A percentile compares a stretch with the other conserved stretches of the same genome.
Evolutionary conservation across 495 filamentous ascomycete species (phyloP).

Genomic region (Daldinia concentrica): DNA sequence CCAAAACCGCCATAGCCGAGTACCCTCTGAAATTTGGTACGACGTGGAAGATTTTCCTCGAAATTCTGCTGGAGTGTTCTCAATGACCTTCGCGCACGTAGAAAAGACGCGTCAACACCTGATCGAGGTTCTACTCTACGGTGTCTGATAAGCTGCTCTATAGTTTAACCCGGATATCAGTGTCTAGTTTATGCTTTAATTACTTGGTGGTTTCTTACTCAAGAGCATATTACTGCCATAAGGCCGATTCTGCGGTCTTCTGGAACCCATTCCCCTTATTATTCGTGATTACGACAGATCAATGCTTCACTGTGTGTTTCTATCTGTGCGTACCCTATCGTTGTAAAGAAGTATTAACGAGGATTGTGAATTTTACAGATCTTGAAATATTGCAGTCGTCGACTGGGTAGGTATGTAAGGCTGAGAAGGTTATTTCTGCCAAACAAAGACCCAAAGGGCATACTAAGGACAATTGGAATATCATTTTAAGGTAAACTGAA

Average conservation of each 20-base stretch:
- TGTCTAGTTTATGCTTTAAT: background rate
- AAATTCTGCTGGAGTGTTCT: background rate
- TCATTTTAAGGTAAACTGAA: background rate
- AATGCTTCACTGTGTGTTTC: background rate
- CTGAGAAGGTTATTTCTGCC: background rate
- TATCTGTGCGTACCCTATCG: background rate
- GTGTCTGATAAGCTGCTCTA: background rate
- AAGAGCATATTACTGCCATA: background rate
- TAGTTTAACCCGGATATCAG: background rate
- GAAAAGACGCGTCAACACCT: background rate
- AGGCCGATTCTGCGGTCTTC: background rate
- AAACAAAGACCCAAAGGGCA: background rate
- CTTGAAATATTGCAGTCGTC: background rate
- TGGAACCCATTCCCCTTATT: background rate
- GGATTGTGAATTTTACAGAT: background rate
- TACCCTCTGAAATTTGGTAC: slow-evolving; percentile 2
- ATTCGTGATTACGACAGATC: background rate
- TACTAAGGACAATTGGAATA: background rate
- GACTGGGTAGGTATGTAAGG: background rate
- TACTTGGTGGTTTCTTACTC: background rate
- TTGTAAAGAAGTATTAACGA: background rate
- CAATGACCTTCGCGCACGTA: background rate
- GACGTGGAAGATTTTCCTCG: too few species aligned
- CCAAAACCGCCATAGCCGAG: slow-evolving; percentile 18
- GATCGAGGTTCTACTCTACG: background rate